Evolutionary conservation across 495 filamentous ascomycete species (phyloP).

Genomic region (Penicillium odoratum): DNA sequence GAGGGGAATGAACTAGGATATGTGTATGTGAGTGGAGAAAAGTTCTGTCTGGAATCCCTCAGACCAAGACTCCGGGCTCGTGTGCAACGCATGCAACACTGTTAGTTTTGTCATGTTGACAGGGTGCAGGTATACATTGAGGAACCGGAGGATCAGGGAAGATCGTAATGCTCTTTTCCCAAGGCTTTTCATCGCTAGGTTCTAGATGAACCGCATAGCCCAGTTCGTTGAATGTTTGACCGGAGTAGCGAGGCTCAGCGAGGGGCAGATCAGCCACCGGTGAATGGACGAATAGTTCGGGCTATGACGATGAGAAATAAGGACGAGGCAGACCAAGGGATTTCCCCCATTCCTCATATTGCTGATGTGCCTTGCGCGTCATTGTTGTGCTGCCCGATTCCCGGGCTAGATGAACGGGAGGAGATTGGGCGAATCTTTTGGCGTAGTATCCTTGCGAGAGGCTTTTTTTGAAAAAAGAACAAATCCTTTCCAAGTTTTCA

Average conservation of each 20-base stretch:
- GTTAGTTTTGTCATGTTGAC: constrained; percentile 7
- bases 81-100: constrained; percentile 25
- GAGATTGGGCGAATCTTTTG: constrained; percentile 12
- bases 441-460: constrained; percentile 14
- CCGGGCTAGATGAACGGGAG: constrained; percentile 1
- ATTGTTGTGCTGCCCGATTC: constrained; percentile 28
- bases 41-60: constrained; percentile 11
- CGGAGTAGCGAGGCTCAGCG: constrained; percentile 13
- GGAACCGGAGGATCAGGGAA: background rate
- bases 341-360: constrained; percentile 1
- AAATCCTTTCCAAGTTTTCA: background rate
- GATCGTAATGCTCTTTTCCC: background rate
- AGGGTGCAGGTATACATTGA: constrained; percentile 10
- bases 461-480: background rate
- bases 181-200: background rate
- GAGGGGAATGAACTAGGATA: constrained; percentile 1
- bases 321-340: background rate
- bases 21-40: constrained; percentile 4
- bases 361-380: constrained; percentile 21
- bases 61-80: constrained; percentile 17
- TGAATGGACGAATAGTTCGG: constrained; percentile 12
- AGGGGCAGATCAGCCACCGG: constrained; percentile 20
- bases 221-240: background rate
- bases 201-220: background rate
- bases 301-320: constrained; percentile 16